phyloP scores from a whole-genome alignment of 2,329 filamentous ascomycete species.

The Aureobasidium pullulans region DNA sequence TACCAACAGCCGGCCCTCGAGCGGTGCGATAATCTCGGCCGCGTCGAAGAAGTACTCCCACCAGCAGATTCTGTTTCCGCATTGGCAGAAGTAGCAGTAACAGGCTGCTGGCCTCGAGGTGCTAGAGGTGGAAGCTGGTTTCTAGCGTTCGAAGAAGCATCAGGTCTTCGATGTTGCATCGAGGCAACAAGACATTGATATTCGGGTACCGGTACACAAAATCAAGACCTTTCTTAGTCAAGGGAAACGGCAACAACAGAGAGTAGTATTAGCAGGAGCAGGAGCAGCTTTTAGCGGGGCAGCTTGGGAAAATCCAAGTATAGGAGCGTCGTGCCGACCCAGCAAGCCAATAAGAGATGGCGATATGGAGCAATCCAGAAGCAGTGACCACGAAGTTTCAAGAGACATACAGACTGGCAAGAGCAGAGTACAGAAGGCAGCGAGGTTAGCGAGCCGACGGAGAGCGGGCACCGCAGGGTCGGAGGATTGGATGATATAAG shows the following conservation, averaged over 20 bases:
- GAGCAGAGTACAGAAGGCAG: neutral
- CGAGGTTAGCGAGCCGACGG: neutral
- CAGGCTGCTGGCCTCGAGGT: slow-evolving; percentile 19
- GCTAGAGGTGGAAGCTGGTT: slow-evolving; percentile 27
- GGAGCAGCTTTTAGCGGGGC: slow-evolving; percentile 14
- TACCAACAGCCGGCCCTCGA: slow-evolving; percentile 49
- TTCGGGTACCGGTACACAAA: slow-evolving; percentile 9
- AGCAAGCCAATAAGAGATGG: slow-evolving; percentile 14
- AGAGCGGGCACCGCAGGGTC: neutral
- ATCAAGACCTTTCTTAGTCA: slow-evolving; percentile 8
- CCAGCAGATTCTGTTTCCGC: slow-evolving; percentile 12
- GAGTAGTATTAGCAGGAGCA: slow-evolving; percentile 8
- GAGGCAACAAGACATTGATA: slow-evolving; percentile 15
- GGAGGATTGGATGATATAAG: slow-evolving; percentile 6
- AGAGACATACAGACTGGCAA: slow-evolving; percentile 7
- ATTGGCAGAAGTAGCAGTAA: slow-evolving; percentile 8
- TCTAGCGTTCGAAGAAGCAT: slow-evolving; percentile 19
- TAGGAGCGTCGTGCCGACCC: slow-evolving; percentile 20
- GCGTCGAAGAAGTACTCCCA: slow-evolving; percentile 6
- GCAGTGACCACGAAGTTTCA: slow-evolving; percentile 13
- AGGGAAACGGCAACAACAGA: slow-evolving; percentile 5
- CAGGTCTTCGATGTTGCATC: slow-evolving; percentile 17
- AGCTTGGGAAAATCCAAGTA: slow-evolving; percentile 15
- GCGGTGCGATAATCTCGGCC: slow-evolving; percentile 44
- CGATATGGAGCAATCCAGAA: slow-evolving; percentile 5